Evolutionary conservation across 805 yeast species (phyloP), one percentile per base, ranked within the genome.

Genomic region (Cyberlindnera saturnus): DNA sequence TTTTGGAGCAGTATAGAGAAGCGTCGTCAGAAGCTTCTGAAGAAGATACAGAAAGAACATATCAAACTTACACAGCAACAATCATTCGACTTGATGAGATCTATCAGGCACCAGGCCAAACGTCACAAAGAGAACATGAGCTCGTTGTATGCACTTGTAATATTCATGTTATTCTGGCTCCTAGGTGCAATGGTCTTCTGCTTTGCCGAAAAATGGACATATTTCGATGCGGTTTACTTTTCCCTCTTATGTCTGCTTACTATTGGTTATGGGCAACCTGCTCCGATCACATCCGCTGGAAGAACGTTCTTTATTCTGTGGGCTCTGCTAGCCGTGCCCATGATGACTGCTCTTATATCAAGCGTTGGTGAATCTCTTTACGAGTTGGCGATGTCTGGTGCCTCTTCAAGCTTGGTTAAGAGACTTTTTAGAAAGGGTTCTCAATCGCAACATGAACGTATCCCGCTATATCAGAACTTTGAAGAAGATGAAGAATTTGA

Each of bases 321-420:
- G 96, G 83, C 89, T 0, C 59, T 89, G 17, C 67, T 79, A 6
- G 95, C 96, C 0, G 82, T 89, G 18, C 96, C 96, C 1, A 67
- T 87, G 40, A 87, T 88, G 95, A 85, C 96, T 3, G 81, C 82
- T 15, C 69, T 87, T 43, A 77, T 87, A 33, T 81, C 90, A 1
- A 79, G 77, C 41, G 66, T 82, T 38, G 86, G 91, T 48, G 95
- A 86, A 57, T 66, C 75, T 15, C 51, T 79, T 66, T 74, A 57
- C 59, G 45, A 30, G 2, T 17, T 46, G 14, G 64, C 61, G 3
- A 51, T 50, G 44, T 46, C 43, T 15, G 56, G 55, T 19, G 44
- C 43, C 4, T 43, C 45, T 30, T 41, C 43, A 1, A 32, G 33
- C 13, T 11, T 46, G 5, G 16, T 56, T 1, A 36, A 18, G 26